Conservation (phyloP, 345 rosid species). For the Lumnitzera racemosa region DNA sequence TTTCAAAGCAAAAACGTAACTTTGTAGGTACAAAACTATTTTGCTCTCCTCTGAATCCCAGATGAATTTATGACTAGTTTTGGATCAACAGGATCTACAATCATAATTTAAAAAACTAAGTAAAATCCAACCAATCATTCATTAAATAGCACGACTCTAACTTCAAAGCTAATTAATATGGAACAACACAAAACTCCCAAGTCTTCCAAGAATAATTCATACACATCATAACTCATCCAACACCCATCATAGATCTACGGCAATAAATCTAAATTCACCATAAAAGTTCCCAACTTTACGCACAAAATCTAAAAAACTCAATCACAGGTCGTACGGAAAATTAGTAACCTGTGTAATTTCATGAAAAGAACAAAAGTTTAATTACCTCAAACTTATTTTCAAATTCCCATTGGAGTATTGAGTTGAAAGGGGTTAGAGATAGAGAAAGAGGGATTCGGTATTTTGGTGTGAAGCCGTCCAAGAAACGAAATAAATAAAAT, state of each 20-base stretch:
- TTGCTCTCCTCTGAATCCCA: too few relatives aligned
- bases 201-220: background rate
- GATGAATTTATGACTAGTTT: too few relatives aligned
- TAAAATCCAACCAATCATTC: too few relatives aligned
- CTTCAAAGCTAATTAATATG: too few relatives aligned
- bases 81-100: too few relatives aligned
- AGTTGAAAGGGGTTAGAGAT: slow-evolving; percentile 1
- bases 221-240: slow-evolving; percentile 7
- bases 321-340: too few relatives aligned
- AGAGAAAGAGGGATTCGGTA: slow-evolving; percentile 1
- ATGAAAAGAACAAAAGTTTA: too few relatives aligned
- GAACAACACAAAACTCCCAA: background rate
- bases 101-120: too few relatives aligned
- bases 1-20: too few relatives aligned
- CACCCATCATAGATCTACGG: slow-evolving; percentile 4
- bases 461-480: background rate
- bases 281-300: background rate
- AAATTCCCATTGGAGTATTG: slow-evolving; percentile 8
- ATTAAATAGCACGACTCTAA: too few relatives aligned
- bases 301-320: background rate
- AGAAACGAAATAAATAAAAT: background rate
- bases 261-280: background rate
- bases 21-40: too few relatives aligned
- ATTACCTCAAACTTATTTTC: background rate
- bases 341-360: too few relatives aligned